Evolutionary conservation across 176 grass and related monocot genomes (phyloP).

Genomic region (Pontederia crassipes): DNA sequence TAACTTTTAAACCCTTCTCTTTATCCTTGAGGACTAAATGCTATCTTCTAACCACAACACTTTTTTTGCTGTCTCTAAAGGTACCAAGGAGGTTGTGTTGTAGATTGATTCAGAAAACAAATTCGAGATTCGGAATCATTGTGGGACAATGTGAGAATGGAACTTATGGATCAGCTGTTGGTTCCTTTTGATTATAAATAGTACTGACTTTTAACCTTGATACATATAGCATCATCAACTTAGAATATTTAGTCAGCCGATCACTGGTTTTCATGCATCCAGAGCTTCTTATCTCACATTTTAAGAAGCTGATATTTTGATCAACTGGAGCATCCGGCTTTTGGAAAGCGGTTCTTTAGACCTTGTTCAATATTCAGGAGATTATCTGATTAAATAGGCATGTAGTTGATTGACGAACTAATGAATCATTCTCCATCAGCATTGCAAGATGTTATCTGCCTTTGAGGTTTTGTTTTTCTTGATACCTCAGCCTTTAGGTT

Average conservation of each 20-base stretch:
- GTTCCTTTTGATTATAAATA: constrained; percentile 51
- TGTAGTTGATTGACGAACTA: too few relatives aligned
- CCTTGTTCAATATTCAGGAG: too few relatives aligned
- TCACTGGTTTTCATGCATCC: too few relatives aligned
- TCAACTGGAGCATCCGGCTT: too few relatives aligned
- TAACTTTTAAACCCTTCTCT: background rate
- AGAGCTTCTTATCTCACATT: too few relatives aligned
- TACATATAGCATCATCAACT: too few relatives aligned
- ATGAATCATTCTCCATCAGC: too few relatives aligned
- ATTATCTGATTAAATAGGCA: too few relatives aligned
- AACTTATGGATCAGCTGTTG: constrained; percentile 65
- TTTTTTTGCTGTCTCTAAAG: constrained; percentile 34
- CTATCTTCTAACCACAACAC: constrained; percentile 11
- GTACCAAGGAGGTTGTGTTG: constrained; percentile 83
- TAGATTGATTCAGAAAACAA: constrained; percentile 41
- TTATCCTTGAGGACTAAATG: background rate
- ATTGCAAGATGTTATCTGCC: too few relatives aligned
- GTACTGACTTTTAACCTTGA: too few relatives aligned
- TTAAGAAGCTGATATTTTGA: too few relatives aligned
- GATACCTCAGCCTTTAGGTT: constrained; percentile 12
- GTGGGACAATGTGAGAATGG: constrained; percentile 68
- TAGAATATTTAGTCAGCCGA: constrained; percentile 31
- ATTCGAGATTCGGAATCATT: constrained; percentile 57
- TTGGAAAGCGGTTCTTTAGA: too few relatives aligned
- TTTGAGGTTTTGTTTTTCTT: constrained; percentile 19